phyloP scores from a whole-genome alignment of 371 early-diverging fungal species.

The Apophysomyces sp. region DNA sequence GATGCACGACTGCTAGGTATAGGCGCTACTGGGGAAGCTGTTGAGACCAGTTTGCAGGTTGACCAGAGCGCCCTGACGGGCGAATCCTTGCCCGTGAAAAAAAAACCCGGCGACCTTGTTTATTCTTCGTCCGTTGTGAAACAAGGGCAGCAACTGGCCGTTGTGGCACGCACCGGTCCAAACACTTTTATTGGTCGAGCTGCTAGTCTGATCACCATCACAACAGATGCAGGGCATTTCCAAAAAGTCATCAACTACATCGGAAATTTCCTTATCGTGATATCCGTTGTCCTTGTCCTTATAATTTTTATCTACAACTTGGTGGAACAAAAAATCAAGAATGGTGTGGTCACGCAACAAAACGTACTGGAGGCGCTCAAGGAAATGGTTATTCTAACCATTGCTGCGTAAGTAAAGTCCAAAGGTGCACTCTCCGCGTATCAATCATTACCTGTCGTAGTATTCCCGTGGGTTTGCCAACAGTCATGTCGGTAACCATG shows the following conservation, averaged over 20 bases:
- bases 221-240: conserved; percentile 86
- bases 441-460: conserved; percentile 8
- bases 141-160: conserved; percentile 87
- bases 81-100: conserved; percentile 87
- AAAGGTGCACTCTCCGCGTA: neutral
- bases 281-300: conserved; percentile 78
- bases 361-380: conserved; percentile 68
- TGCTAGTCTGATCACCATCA: conserved; percentile 84
- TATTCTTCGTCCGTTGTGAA: conserved; percentile 91
- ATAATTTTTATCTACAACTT: conserved; percentile 81
- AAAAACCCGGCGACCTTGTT: conserved; percentile 78
- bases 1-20: conserved; percentile 88
- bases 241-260: conserved; percentile 90
- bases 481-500: conserved; percentile 97
- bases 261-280: conserved; percentile 88
- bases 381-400: conserved; percentile 87
- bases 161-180: conserved; percentile 86
- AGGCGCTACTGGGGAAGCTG: conserved; percentile 76
- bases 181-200: conserved; percentile 92
- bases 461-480: conserved; percentile 95
- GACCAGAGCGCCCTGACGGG: conserved; percentile 97
- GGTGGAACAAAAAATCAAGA: conserved; percentile 41
- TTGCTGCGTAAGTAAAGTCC: conserved; percentile 72
- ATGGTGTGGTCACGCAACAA: conserved; percentile 32
- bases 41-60: conserved; percentile 77